phyloP scores from a whole-genome alignment of 106 monocot genomes.

The Gastrodia elata region DNA sequence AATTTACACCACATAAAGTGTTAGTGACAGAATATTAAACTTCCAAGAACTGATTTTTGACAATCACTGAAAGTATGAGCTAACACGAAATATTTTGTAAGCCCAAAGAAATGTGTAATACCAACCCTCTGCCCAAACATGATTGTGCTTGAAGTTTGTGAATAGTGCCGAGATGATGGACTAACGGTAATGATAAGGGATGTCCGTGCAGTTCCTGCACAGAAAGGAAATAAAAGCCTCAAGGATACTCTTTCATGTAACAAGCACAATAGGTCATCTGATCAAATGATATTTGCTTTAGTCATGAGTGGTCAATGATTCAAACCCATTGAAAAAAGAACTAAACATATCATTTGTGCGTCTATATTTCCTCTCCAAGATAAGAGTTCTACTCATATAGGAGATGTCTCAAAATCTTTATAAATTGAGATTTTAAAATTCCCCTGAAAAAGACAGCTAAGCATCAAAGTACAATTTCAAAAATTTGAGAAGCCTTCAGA shows the following conservation, averaged over 20 bases:
- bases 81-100: background rate
- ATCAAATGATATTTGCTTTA: background rate
- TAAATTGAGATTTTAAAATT: no score
- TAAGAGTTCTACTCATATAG: no score
- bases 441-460: no score
- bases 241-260: background rate
- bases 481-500: no score
- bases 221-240: constrained; percentile 2
- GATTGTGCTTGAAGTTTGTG: constrained; percentile 58
- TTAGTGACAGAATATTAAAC: constrained; percentile 5
- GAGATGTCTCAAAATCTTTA: no score
- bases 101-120: background rate
- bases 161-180: constrained; percentile 38
- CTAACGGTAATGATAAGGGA: constrained; percentile 51
- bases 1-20: no score
- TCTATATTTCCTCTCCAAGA: no score
- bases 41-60: background rate
- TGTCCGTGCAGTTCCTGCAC: constrained; percentile 51
- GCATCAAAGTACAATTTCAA: no score
- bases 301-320: background rate
- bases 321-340: background rate
- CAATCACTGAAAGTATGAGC: background rate
- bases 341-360: no score
- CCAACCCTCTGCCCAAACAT: constrained; percentile 56
- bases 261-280: background rate